These are phyloP conservation scores for Fusarium algeriense DNA, from an alignment of 2,329 filamentous ascomycete species.

Conservation along the genomic window DNA sequence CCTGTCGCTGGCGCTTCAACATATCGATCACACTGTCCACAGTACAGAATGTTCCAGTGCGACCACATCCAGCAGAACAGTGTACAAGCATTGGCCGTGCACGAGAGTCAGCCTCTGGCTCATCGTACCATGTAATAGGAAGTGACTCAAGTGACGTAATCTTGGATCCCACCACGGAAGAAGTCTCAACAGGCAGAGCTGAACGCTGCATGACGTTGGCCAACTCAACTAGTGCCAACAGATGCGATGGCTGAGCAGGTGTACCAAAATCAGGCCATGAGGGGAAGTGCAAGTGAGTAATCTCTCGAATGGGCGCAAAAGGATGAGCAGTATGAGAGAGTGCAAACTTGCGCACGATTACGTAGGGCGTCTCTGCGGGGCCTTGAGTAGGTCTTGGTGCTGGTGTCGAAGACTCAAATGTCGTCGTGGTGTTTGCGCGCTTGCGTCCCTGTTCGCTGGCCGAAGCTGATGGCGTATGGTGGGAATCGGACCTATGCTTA, in stretches of 20 bases:
- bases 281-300: slow-evolving; percentile 94
- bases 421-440: slow-evolving; percentile 67
- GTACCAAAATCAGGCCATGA: slow-evolving; percentile 98
- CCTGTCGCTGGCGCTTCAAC: slow-evolving; percentile 83
- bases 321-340: slow-evolving; percentile 81
- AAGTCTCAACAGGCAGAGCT: slow-evolving; percentile 62
- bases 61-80: slow-evolving; percentile 94
- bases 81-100: slow-evolving; percentile 87
- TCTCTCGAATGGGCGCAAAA: slow-evolving; percentile 88
- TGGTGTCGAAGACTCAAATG: slow-evolving; percentile 53
- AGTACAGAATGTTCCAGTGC: slow-evolving; percentile 96
- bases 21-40: slow-evolving; percentile 97
- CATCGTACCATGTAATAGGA: slow-evolving; percentile 64
- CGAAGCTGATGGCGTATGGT: slow-evolving; percentile 40
- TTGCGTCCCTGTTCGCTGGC: slow-evolving; percentile 59
- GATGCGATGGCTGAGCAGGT: slow-evolving; percentile 86
- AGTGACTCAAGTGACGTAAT: slow-evolving; percentile 46
- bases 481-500: slow-evolving; percentile 60
- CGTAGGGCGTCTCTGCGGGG: slow-evolving; percentile 74
- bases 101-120: slow-evolving; percentile 67
- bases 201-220: slow-evolving; percentile 79
- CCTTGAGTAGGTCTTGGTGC: slow-evolving; percentile 45
- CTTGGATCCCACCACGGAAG: slow-evolving; percentile 51
- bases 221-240: slow-evolving; percentile 90
- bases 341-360: slow-evolving; percentile 88